These are phyloP conservation scores for Coriaria nepalensis DNA, from an alignment of 306 rosid genomes.

Conservation along the genomic window DNA sequence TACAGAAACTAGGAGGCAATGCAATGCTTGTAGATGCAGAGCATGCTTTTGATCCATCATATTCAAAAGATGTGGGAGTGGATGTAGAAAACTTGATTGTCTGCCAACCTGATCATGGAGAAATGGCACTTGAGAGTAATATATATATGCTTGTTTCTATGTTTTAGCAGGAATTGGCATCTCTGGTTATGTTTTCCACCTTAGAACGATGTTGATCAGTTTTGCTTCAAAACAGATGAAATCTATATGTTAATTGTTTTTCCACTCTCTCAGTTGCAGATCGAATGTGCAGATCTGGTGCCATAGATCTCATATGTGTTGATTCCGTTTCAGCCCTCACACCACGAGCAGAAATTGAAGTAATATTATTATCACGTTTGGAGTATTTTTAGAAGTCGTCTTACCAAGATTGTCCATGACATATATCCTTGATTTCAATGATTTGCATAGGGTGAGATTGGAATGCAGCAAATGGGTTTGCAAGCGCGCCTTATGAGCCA, in stretches of 20 bases:
- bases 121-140: conserved; percentile 99
- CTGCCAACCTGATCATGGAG: conserved; percentile 99
- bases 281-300: conserved; percentile 99
- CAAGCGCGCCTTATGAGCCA: conserved; percentile 99
- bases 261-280: conserved; percentile 63
- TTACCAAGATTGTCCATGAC: conserved; percentile 17
- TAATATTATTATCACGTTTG: conserved; percentile 15
- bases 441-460: conserved; percentile 75
- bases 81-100: conserved; percentile 92
- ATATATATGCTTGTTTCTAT: conserved; percentile 13
- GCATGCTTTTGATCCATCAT: conserved; percentile 97
- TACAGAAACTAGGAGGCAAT: conserved; percentile 93
- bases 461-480: conserved; percentile 99
- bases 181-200: not conserved
- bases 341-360: conserved; percentile 98
- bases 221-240: not conserved
- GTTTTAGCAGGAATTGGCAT: conserved; percentile 16
- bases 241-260: conserved; percentile 15
- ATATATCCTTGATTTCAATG: conserved; percentile 6
- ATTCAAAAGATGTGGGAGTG: conserved; percentile 92
- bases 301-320: conserved; percentile 88
- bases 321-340: conserved; percentile 99
- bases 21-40: conserved; percentile 99
- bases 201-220: not conserved
- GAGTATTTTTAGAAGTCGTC: conserved; percentile 6